Conservation (phyloP, 371 early-diverging fungal species). For the Mortierella sp. region DNA sequence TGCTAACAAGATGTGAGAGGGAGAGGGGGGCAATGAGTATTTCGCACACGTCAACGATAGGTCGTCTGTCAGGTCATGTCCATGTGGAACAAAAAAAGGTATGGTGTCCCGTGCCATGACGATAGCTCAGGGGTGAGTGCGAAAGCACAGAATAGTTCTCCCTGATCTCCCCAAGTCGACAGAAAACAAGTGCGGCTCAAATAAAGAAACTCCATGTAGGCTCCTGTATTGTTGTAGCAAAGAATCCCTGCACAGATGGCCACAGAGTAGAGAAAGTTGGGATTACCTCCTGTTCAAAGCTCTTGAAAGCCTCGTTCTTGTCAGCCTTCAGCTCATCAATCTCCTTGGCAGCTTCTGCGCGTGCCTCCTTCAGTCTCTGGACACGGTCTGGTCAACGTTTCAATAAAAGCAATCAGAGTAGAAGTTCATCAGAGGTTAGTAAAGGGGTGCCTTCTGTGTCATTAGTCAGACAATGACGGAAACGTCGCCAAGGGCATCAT, state of each 20-base stretch:
- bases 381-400: conserved; percentile 77
- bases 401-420: not conserved
- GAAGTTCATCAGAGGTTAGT: not conserved
- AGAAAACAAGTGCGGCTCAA: too few species aligned
- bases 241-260: not conserved
- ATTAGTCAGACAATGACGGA: conserved; percentile 3
- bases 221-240: not conserved
- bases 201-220: not conserved
- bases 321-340: conserved; percentile 87
- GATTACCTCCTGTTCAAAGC: conserved; percentile 82
- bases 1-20: conserved; percentile 60
- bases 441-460: too few species aligned
- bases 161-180: too few species aligned
- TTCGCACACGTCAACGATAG: too few species aligned
- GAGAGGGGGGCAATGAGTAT: not conserved
- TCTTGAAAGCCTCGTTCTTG: conserved; percentile 86
- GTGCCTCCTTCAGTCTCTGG: conserved; percentile 93
- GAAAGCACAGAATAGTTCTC: too few species aligned
- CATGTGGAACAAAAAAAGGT: too few species aligned
- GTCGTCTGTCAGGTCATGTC: too few species aligned
- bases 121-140: too few species aligned
- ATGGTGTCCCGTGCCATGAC: too few species aligned
- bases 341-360: conserved; percentile 93
- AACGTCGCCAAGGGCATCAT: not conserved
- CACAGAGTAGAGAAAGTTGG: not conserved